Base-by-base conservation (phyloP, 164 flowering plant species). In the Chloranthus sessilifolius region DNA sequence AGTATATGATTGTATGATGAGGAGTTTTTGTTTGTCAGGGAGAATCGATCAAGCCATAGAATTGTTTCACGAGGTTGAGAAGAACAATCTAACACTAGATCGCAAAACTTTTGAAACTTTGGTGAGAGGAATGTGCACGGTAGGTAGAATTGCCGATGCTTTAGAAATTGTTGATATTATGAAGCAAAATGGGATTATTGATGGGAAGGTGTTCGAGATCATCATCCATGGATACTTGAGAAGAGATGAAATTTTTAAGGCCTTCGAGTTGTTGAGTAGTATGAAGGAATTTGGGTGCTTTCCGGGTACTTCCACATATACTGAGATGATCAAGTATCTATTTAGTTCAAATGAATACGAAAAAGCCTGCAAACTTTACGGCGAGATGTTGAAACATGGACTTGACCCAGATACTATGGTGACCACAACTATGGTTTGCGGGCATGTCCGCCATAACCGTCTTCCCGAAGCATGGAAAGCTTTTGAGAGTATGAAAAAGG, bases 111-210 rank as follows among this genome's bases (percentile, higher is more conserved):
- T 78, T 43, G 79, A 74, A 54, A 75, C 61, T 38, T 58, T 90
- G 63, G 75, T 81, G 51, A 72, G 69, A 69, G 97, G 97, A 34
- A 58, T 90, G 21, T 90, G 87, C 47, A 67, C 59, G 52, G 81
- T 78, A 48, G 74, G 66, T 48, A 70, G 79, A 63, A 68, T 79
- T 62, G 50, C 52, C 5, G 91, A 87, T 66, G 97, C 95, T 17
- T 27, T 77, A 50, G 94, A 90, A 58, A 69, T 90, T 47, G 55
- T 84, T 54, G 79, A 78, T 22, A 76, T 82, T n/a, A 66, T 79
- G 82, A 74, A 81, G 69, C 78, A 64, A 53, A 73, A 40, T 51
- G 19, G 49, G 33, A 24, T 40, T 10, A 67, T 70, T 47, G 66
- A 64, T 59, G 79, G 50, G 34, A 71, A 69, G 50, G 52, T 76